A percentile compares a stretch with the other conserved stretches of the same genome.
Conservation (phyloP, 2,329 filamentous ascomycete species). For the Geosmithia morbida region DNA sequence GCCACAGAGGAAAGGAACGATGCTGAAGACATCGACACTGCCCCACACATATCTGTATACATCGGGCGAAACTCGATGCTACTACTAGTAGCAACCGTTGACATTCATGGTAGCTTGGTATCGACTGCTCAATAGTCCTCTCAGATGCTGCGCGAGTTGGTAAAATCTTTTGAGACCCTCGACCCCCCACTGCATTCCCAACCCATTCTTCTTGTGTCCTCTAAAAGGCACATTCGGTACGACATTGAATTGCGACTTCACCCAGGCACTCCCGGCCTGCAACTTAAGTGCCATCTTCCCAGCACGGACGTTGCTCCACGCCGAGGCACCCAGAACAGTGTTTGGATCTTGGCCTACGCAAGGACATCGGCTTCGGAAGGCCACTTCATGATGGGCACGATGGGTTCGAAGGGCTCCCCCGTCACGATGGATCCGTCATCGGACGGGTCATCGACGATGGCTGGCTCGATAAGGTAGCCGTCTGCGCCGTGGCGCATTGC, state of each 20-base stretch:
- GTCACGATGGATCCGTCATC: slow-evolving; percentile 39
- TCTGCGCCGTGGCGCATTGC: slow-evolving; percentile 9
- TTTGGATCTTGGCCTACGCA: slow-evolving; percentile 35
- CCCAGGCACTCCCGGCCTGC: slow-evolving; percentile 44
- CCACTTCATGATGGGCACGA: slow-evolving; percentile 50
- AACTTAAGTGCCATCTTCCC: slow-evolving; percentile 35
- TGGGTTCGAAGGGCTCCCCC: slow-evolving; percentile 41
- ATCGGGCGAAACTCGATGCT: too few species aligned
- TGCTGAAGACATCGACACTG: too few species aligned
- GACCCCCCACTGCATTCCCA: slow-evolving; percentile 31
- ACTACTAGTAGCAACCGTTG: too few species aligned
- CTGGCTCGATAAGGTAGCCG: slow-evolving; percentile 42
- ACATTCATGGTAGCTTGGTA: too few species aligned
- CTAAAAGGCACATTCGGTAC: slow-evolving; percentile 25
- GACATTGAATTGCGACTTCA: slow-evolving; percentile 34
- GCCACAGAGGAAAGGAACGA: too few species aligned
- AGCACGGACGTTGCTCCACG: slow-evolving; percentile 37
- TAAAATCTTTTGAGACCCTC: slow-evolving; percentile 19
- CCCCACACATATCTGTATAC: too few species aligned
- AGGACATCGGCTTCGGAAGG: slow-evolving; percentile 44
- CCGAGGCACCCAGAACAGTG: slow-evolving; percentile 39
- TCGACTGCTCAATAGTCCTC: too few species aligned
- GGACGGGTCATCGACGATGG: slow-evolving; percentile 46
- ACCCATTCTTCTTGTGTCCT: slow-evolving; percentile 35
- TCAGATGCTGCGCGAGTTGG: slow-evolving; percentile 8